phyloP scores from a whole-genome alignment of 2,329 filamentous ascomycete genomes.

The Paraphoma chrysanthemicola region DNA sequence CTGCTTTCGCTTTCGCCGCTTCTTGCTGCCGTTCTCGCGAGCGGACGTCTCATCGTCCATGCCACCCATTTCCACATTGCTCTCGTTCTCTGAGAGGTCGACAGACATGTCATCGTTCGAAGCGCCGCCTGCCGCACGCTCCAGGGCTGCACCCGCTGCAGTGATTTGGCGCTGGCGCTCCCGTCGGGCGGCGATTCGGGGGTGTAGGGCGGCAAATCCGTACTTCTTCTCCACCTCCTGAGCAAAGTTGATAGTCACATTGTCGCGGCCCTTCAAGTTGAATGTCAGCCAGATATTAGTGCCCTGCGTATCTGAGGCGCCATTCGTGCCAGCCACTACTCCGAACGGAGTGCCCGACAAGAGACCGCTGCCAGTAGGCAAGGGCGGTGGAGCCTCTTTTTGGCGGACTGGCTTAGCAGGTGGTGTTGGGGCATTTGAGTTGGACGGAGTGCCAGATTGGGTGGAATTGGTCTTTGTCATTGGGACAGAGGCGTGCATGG shows the following conservation, averaged over 20 bases:
- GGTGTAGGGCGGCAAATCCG: constrained; percentile 92
- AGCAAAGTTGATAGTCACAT: constrained; percentile 95
- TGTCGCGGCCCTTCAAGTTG: constrained; percentile 78
- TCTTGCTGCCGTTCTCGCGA: constrained; percentile 65
- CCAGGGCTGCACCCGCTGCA: constrained; percentile 83
- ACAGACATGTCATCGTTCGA: constrained; percentile 81
- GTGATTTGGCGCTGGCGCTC: constrained; percentile 88
- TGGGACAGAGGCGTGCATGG: constrained; percentile 31
- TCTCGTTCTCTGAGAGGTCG: constrained; percentile 73
- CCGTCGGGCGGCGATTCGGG: constrained; percentile 85
- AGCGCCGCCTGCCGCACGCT: constrained; percentile 75
- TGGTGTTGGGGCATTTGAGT: constrained; percentile 59
- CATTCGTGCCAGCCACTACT: constrained; percentile 56
- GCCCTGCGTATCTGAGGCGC: constrained; percentile 46
- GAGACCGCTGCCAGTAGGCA: constrained; percentile 69
- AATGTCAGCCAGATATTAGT: constrained; percentile 87
- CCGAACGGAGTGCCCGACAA: constrained; percentile 68
- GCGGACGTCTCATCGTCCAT: constrained; percentile 53
- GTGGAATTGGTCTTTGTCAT: constrained; percentile 44
- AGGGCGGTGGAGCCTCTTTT: constrained; percentile 64
- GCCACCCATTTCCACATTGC: constrained; percentile 88
- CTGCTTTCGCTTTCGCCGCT: constrained; percentile 79
- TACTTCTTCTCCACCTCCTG: constrained; percentile 92
- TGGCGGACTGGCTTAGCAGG: constrained; percentile 62
- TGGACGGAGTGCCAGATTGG: constrained; percentile 48